Percentiles rank a stretch among this genome's conserved stretches.
These are phyloP conservation scores for Neoarthrinium moseri DNA, from an alignment of 2,329 filamentous ascomycete genomes.

Conservation along the genomic window DNA sequence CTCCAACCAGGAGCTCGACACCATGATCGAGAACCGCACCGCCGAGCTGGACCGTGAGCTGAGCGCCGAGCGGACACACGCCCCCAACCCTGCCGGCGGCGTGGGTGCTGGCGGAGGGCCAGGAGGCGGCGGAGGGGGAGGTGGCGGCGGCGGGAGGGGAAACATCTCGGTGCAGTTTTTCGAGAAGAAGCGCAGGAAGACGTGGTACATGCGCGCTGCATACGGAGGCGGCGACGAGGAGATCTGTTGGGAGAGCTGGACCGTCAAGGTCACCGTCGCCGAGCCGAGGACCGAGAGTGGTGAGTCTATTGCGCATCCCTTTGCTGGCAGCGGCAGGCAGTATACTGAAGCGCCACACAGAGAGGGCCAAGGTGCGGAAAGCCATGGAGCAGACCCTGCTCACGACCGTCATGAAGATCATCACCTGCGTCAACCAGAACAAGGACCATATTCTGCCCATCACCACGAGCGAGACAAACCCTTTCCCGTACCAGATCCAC, in stretches of 20 bases:
- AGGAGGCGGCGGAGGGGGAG: background rate
- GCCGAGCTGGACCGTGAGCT: conserved; percentile 78
- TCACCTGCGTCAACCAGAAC: conserved; percentile 81
- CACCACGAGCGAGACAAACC: conserved; percentile 86
- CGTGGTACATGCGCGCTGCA: conserved; percentile 64
- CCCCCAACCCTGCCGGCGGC: background rate
- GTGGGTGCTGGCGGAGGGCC: conserved; percentile 1
- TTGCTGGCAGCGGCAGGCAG: too few species aligned
- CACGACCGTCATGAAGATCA: conserved; percentile 85
- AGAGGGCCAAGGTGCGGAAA: conserved; percentile 82
- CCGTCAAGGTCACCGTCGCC: conserved; percentile 87
- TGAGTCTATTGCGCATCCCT: too few species aligned
- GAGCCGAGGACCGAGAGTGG: conserved; percentile 86
- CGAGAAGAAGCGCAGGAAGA: conserved; percentile 83
- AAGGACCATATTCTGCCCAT: conserved; percentile 98
- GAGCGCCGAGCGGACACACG: conserved; percentile 49
- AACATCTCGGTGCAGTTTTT: conserved; percentile 90
- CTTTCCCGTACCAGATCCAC: conserved; percentile 91
- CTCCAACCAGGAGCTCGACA: conserved; percentile 86
- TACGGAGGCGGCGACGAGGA: conserved; percentile 71
- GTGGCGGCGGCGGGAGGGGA: conserved; percentile 37
- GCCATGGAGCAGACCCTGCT: conserved; percentile 90
- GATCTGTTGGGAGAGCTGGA: conserved; percentile 97
- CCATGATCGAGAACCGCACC: conserved; percentile 86
- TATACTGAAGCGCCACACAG: too few species aligned